A percentile compares a stretch with the other conserved stretches of the same genome.
These are phyloP conservation scores for Fusarium anthophilum DNA, from an alignment of 2,329 filamentous ascomycete genomes.

Conservation along the genomic window DNA sequence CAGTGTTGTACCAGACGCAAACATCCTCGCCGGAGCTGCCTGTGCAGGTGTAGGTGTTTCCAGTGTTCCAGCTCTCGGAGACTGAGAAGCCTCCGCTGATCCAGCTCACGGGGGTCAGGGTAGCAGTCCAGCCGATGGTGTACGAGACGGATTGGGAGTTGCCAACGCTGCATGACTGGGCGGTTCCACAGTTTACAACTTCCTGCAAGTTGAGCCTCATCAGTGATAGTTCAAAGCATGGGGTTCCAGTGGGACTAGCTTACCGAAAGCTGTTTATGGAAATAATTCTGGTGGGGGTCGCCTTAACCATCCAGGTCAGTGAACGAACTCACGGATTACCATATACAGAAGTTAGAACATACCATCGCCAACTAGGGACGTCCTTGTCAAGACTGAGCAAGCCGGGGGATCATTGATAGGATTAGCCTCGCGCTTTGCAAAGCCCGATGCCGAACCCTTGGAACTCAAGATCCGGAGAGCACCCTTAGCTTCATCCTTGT, in stretches of 20 bases:
- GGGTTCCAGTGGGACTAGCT: too few relatives aligned
- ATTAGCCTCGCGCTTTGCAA: background rate
- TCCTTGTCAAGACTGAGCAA: background rate
- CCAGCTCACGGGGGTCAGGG: background rate
- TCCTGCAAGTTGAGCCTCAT: background rate
- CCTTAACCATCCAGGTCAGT: background rate
- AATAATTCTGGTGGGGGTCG: background rate
- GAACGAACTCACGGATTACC: background rate
- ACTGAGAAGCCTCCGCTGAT: background rate
- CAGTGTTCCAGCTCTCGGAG: background rate
- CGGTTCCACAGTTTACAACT: background rate
- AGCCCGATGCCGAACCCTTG: background rate
- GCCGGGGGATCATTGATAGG: background rate
- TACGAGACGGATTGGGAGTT: background rate
- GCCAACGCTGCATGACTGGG: background rate
- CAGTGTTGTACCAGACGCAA: conserved; percentile 4
- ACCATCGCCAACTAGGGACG: background rate
- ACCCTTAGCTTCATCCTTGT: background rate
- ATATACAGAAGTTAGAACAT: rapidly evolving
- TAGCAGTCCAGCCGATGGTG: background rate
- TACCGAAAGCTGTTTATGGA: conserved; percentile 3
- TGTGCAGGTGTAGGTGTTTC: background rate
- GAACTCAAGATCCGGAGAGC: background rate
- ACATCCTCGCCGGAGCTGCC: background rate
- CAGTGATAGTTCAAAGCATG: background rate